Evolutionary conservation across 371 early-diverging fungal species (phyloP), one percentile per base, ranked within the genome.

Genomic region (Mortierella sp.): DNA sequence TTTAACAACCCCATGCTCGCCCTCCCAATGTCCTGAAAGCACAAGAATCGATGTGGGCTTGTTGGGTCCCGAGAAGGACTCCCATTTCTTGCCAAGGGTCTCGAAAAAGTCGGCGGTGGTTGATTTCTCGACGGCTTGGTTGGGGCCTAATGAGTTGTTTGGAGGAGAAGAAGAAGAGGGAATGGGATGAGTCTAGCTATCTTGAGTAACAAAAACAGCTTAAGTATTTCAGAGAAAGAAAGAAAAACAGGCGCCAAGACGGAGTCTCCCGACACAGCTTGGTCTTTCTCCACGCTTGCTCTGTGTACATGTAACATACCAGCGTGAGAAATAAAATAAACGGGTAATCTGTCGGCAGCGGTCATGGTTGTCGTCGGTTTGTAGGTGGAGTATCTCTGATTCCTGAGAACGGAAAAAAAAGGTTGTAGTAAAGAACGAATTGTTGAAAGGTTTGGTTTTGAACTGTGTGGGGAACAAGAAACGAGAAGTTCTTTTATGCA

Each of bases 21-120:
- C 86, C 24, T 85, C 86, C 86, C 86, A 85, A 69, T 85, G 86
- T 43, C 74, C 86, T n/a, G 81, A 81, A 48, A 85, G 53, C 51
- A 85, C 86, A 37, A 85, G 57, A n/a, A 85, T 85, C 59, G 81
- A 78, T 1, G 31, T 73, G 11, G 86, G 86, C 37, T 64, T 64
- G 24, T 72, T 31, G 51, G 81, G 81, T 6, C 78, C 78, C 0
- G 67, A 64, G 31, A 81, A 75, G 6, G 81, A 78, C 21, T 61
- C 71, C 86, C 86, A 85, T 37, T 85, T 81, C 50, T 85, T 31
- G 46, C 86, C 86, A 6, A 85, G 73, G n/a, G 75, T 53, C 0
- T 76, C 86, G 28, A 85, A 79, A 53, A 85, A 85, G 53, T 78
- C 82, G 1, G 82, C 73, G 0, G 86, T 81, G 10, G 64, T 55